Base-by-base conservation (phyloP, 208 protist genomes). In the Polymyxa betae region DNA sequence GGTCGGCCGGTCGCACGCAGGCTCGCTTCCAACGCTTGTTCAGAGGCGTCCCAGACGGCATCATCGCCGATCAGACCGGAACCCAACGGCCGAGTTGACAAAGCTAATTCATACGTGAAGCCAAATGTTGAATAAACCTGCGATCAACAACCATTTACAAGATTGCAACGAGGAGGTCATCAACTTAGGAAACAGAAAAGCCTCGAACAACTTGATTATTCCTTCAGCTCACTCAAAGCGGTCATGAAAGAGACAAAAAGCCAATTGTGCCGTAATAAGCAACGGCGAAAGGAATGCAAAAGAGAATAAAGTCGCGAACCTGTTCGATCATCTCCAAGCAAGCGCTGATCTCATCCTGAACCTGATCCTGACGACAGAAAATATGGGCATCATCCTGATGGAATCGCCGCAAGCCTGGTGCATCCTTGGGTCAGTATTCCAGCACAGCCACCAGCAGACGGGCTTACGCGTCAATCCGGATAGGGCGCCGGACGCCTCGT, bases 301-400 rank as follows among this genome's bases (percentile, higher is more conserved):
- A 24, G 24, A 60, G 12, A 24, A 60, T 60, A 5, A 29, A 24
- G 5, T 24, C 5, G 49, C 24, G 49, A 5, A 72, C 90, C 45
- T 72, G 64, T 5, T 82, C 72, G 72, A 82, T 43, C 72, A 43
- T 82, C 72, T 5, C 5, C 16, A 82, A n/a, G n/a, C n/a, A 82
- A 35, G 72, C 5, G 5, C n/a, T 43, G 78, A 92, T 90, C 94
- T 95, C 94, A 24, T 38, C 24, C 45, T 92, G 52, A 45, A 96
- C 93, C 94, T 99, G 98, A 90, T 99, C 97, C 87, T 95, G 92
- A 20, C 94, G 94, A 93, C 98, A 99, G 95, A 99, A 99, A 92
- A 99, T 99, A 96, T 99, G 99, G 38, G 98, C 98, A 94, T 99
- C 99, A 92, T 99, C 99, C 94, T 82, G 72, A 43, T 82, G 72